Base-by-base conservation (phyloP, 1,284 basidiomycete species). In the Tremellales sp. region DNA sequence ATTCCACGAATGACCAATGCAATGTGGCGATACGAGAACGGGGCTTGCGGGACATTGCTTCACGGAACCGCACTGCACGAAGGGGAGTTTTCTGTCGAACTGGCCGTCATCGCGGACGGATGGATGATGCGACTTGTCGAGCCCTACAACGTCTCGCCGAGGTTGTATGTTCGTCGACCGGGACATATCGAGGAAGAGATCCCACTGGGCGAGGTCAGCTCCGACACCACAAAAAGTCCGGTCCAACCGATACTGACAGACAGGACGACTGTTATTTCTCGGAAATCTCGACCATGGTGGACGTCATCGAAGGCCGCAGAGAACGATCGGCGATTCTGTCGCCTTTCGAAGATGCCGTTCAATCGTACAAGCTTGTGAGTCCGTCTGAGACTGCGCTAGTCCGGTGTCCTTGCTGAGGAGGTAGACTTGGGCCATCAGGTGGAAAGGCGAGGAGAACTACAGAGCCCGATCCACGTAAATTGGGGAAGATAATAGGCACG, bases 351-450 rank as follows among this genome's bases (percentile, higher is more conserved):
- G 61, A 64, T 35, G 57, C 61, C 4, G 43, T 64, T 8, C 39
- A 56, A 41, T 52, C 59, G 8, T 60, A 64, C 46, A 51, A 56
- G 44, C 51, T 64, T 35, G 60, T 62, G 22, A 55, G 60, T 51
- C n/a, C 10, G 10, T 33, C n/a, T 33, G 29, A 33, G 10, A 33
- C n/a, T n/a, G n/a, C n/a, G n/a, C n/a, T n/a, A n/a, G n/a, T n/a
- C n/a, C n/a, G n/a, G n/a, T n/a, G n/a, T n/a, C n/a, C n/a, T n/a
- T n/a, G n/a, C n/a, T n/a, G n/a, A n/a, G n/a, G n/a, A n/a, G n/a
- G n/a, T n/a, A n/a, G n/a, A n/a, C n/a, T n/a, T n/a, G n/a, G n/a
- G n/a, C n/a, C n/a, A n/a, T n/a, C n/a, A n/a, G n/a, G n/a, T n/a
- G n/a, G n/a, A n/a, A n/a, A n/a, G n/a, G n/a, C n/a, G n/a, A n/a